A percentile compares a stretch with the other conserved stretches of the same genome.
Evolutionary conservation across 139 green algal genomes (phyloP).

Genomic region (Chlorella sorokiniana): DNA sequence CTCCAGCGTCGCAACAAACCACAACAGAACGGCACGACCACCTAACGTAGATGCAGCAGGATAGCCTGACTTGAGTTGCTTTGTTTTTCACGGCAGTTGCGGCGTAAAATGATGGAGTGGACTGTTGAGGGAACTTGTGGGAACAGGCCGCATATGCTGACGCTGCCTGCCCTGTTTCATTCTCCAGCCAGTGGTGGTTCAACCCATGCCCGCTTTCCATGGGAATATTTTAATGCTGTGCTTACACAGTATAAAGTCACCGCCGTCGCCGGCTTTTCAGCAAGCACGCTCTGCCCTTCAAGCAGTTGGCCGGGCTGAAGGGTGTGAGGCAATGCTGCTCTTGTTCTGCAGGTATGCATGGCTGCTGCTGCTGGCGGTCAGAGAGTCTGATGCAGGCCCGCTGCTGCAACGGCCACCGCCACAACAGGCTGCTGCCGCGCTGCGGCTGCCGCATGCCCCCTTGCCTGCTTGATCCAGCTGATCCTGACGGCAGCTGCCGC

Average conservation of each 20-base stretch:
- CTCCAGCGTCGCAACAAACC: background rate
- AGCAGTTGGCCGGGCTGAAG: conserved; percentile 8
- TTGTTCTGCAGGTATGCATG: conserved; percentile 32
- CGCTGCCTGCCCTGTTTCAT: too few relatives aligned
- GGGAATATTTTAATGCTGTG: too few relatives aligned
- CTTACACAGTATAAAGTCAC: too few relatives aligned
- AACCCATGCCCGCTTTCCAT: too few relatives aligned
- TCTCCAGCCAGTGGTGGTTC: too few relatives aligned
- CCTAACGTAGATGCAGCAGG: too few relatives aligned
- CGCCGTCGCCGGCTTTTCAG: too few relatives aligned
- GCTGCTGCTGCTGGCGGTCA: background rate
- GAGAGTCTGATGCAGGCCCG: background rate
- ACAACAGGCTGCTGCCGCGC: background rate
- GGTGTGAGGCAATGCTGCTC: conserved; percentile 27
- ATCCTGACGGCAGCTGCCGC: background rate
- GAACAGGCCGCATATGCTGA: too few relatives aligned
- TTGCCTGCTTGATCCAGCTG: background rate
- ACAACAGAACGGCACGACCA: background rate
- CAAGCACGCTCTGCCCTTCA: background rate
- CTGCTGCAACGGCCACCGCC: background rate
- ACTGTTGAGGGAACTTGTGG: too few relatives aligned
- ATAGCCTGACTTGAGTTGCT: background rate
- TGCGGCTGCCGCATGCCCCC: background rate
- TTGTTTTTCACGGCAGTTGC: background rate
- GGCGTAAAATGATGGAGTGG: background rate